Conservation (phyloP, 139 green algal species). For the Micractinium conductrix region DNA sequence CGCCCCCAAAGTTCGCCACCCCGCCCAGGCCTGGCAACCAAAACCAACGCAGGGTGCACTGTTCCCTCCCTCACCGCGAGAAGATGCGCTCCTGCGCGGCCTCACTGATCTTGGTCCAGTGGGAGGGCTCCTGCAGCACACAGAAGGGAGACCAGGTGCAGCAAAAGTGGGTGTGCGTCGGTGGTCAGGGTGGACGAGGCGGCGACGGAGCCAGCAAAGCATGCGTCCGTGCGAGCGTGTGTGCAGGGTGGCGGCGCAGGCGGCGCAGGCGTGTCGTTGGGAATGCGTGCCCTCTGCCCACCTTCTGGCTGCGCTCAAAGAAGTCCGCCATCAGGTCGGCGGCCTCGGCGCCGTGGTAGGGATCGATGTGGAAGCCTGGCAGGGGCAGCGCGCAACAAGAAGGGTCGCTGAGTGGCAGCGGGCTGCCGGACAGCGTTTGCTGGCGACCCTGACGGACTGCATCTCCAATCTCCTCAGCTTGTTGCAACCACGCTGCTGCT, state of each 20-base stretch:
- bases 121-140: constrained; percentile 13
- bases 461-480: too few species aligned
- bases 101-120: constrained; percentile 64
- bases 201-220: too few species aligned
- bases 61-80: constrained; percentile 9
- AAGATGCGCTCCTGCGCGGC: constrained; percentile 52
- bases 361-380: constrained; percentile 85
- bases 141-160: neutral
- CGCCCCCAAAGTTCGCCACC: neutral
- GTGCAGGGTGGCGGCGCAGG: too few species aligned
- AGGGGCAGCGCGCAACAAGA: too few species aligned
- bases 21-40: neutral
- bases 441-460: neutral
- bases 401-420: neutral
- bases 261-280: too few species aligned
- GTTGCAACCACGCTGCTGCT: too few species aligned
- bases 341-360: constrained; percentile 67
- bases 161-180: neutral
- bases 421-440: neutral
- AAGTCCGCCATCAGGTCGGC: constrained; percentile 80
- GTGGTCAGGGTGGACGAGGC: constrained; percentile 1
- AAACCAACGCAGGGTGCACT: too few species aligned
- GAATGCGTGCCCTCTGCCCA: neutral
- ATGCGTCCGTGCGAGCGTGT: neutral
- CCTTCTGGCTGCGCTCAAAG: constrained; percentile 70